Percentiles rank a stretch among this genome's conserved stretches.
Evolutionary conservation across 1,284 basidiomycete genomes (phyloP).

Genomic region (Trichosporon coremiiforme): DNA sequence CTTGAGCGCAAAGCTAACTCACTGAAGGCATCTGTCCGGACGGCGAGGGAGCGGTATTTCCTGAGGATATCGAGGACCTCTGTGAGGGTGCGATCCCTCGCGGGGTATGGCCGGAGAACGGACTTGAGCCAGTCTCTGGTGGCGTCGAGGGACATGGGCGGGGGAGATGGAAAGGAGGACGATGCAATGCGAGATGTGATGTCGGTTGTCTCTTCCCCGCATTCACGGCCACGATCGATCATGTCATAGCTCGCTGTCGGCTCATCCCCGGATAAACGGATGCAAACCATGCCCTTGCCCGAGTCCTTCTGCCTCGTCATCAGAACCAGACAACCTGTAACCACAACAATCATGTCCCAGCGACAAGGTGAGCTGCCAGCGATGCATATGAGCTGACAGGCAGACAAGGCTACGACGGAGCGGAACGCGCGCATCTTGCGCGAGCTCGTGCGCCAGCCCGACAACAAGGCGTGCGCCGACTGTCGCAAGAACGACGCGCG

Average conservation of each 20-base stretch:
- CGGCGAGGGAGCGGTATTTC: conserved; percentile 68
- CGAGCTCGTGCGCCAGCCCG: conserved; percentile 80
- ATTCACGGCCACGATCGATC: neutral
- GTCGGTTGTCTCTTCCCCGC: neutral
- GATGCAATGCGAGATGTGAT: neutral
- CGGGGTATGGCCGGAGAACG: conserved; percentile 67
- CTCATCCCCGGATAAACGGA: conserved; percentile 16
- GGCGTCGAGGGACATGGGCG: conserved; percentile 39
- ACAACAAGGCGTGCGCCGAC: conserved; percentile 92
- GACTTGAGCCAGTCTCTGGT: conserved; percentile 73
- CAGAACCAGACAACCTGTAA: neutral
- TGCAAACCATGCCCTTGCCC: conserved; percentile 6
- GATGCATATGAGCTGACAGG: conserved; percentile 27
- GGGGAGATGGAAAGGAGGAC: neutral
- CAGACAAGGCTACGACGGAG: conserved; percentile 80
- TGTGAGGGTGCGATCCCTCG: conserved; percentile 62
- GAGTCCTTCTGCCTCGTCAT: neutral
- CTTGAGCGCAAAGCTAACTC: conserved; percentile 38
- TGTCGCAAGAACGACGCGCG: conserved; percentile 94
- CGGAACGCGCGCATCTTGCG: conserved; percentile 72
- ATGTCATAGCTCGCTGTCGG: neutral
- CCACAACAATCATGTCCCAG: conserved; percentile 8
- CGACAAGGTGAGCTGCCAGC: neutral
- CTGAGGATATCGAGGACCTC: conserved; percentile 71
- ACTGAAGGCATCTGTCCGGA: conserved; percentile 94